A percentile compares a stretch with the other conserved stretches of the same genome.
These are phyloP conservation scores for Penicillium ochrochloron DNA, from an alignment of 495 filamentous ascomycete species.

Conservation along the genomic window DNA sequence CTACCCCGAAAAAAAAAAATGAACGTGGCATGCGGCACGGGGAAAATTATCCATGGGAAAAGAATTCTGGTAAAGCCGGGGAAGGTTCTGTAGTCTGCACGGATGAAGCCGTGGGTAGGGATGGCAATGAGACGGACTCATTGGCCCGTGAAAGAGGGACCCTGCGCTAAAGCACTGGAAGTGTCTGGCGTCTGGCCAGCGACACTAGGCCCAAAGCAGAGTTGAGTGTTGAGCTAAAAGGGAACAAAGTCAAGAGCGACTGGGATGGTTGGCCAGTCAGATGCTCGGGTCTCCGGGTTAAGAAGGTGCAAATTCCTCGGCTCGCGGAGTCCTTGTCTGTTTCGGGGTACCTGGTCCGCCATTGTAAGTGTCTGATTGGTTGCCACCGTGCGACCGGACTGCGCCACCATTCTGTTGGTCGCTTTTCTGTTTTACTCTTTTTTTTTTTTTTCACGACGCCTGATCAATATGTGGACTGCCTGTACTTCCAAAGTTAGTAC, in stretches of 20 bases:
- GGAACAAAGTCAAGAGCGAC: neutral
- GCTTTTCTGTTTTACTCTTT: constrained; percentile 7
- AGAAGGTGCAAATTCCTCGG: constrained; percentile 12
- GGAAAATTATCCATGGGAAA: constrained; percentile 8
- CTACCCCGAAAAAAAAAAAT: constrained; percentile 12
- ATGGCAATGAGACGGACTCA: neutral
- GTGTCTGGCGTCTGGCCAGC: constrained; percentile 20
- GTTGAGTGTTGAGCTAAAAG: neutral
- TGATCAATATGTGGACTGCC: neutral
- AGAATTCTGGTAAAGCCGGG: constrained; percentile 17
- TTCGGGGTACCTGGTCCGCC: constrained; percentile 14
- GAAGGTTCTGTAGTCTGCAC: constrained; percentile 19
- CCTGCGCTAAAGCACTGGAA: constrained; percentile 14
- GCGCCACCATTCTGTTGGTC: constrained; percentile 16
- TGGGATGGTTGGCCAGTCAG: constrained; percentile 22
- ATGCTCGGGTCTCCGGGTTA: constrained; percentile 16
- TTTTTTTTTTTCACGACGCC: constrained; percentile 4
- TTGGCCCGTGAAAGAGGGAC: constrained; percentile 7
- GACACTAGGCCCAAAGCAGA: neutral
- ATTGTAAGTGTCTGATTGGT: neutral
- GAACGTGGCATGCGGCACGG: constrained; percentile 19
- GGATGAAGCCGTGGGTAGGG: constrained; percentile 18
- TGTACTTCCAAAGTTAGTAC: neutral
- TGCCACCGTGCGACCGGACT: neutral
- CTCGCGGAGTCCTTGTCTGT: constrained; percentile 17